A percentile compares a stretch with the other conserved stretches of the same genome.
phyloP scores from a whole-genome alignment of 192 early-diverging fungal species.

The Haplosporangium gracile region DNA sequence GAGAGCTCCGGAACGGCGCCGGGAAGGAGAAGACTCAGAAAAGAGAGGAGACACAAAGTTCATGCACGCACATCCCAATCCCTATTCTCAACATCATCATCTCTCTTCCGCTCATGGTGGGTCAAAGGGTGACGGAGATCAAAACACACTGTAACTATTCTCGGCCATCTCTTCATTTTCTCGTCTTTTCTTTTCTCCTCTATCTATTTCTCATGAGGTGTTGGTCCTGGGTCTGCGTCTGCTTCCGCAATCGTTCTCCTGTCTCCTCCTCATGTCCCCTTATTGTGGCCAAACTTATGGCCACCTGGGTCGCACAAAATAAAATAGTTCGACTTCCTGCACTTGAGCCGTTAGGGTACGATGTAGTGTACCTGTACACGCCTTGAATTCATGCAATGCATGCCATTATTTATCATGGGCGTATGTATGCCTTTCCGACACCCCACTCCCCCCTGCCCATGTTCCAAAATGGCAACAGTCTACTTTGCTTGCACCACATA shows the following conservation, averaged over 20 bases:
- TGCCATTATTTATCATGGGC: background rate
- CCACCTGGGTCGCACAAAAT: background rate
- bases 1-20: conserved; percentile 1
- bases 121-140: no score
- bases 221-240: no score
- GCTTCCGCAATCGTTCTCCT: no score
- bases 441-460: no score
- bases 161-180: no score
- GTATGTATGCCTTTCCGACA: no score
- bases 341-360: background rate
- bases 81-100: background rate
- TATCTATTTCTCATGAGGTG: no score
- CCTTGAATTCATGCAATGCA: background rate
- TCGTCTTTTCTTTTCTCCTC: no score
- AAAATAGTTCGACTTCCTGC: background rate
- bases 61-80: background rate
- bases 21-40: background rate
- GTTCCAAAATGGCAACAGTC: no score
- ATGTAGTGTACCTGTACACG: background rate
- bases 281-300: background rate
- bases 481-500: no score
- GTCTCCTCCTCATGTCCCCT: no score
- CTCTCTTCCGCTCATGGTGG: background rate
- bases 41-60: background rate
- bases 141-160: no score